Percentiles rank a stretch among this genome's conserved stretches.
Conservation (phyloP, 2,329 filamentous ascomycete species). For the Curvularia verruculosa region DNA sequence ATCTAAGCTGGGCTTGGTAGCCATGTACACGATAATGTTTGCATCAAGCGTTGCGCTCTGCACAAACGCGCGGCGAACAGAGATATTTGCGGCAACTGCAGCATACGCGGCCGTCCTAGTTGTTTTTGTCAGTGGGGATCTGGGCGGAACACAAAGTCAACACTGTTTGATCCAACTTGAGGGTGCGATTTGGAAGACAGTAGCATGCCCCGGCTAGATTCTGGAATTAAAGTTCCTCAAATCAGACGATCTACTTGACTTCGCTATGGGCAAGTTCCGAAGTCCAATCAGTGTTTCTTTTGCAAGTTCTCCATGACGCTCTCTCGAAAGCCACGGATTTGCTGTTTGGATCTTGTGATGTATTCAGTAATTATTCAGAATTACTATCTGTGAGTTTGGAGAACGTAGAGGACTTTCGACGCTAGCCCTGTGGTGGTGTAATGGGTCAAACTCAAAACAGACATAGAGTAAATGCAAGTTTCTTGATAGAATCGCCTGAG, state of each 20-base stretch:
- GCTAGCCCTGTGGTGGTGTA: not conserved
- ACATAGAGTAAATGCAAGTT: no score
- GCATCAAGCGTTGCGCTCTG: conserved; percentile 27
- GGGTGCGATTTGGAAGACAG: conserved; percentile 12
- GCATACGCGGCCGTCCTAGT: conserved; percentile 32
- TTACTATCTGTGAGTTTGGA: no score
- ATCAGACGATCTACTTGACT: not conserved
- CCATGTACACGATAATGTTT: conserved; percentile 30
- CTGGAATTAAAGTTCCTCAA: not conserved
- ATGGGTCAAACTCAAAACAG: no score
- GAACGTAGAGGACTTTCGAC: not conserved
- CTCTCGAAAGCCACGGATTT: no score
- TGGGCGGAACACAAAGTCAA: conserved; percentile 14
- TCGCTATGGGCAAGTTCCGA: not conserved
- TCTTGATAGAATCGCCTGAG: no score
- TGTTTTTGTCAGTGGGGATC: conserved; percentile 29
- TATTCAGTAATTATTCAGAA: no score
- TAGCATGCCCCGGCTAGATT: conserved; percentile 5
- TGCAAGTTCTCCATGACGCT: no score
- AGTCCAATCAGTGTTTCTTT: not conserved
- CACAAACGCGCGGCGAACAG: conserved; percentile 27
- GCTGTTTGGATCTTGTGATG: not conserved
- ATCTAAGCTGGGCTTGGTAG: conserved; percentile 27
- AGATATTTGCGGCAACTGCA: conserved; percentile 36
- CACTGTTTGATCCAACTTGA: conserved; percentile 13